These are phyloP conservation scores for Pugionium cornutum DNA, from an alignment of 345 rosid genomes.

Conservation along the genomic window DNA sequence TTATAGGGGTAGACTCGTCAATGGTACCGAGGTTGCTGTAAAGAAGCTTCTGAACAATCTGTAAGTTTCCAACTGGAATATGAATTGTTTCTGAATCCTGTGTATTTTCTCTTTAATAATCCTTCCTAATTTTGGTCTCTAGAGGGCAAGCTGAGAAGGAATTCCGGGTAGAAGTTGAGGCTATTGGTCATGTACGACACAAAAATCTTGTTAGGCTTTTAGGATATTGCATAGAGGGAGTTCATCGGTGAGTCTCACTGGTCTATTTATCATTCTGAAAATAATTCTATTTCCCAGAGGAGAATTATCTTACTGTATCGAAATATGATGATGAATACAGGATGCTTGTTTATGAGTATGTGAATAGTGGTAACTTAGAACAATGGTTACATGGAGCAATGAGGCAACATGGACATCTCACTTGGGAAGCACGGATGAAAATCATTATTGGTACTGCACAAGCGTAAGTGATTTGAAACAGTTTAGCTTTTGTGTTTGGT, in stretches of 20 bases:
- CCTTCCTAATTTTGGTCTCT: conserved; percentile 27
- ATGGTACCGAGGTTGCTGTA: conserved; percentile 95
- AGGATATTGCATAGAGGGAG: conserved; percentile 94
- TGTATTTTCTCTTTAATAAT: conserved; percentile 19
- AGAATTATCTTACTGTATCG: conserved; percentile 1
- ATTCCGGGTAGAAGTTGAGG: conserved; percentile 95
- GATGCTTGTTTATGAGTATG: conserved; percentile 88
- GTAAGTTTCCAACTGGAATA: conserved; percentile 39
- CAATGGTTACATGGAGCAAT: conserved; percentile 82
- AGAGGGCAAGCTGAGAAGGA: conserved; percentile 99
- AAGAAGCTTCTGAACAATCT: conserved; percentile 94
- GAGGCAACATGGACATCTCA: conserved; percentile 57
- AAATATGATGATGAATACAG: conserved; percentile 38
- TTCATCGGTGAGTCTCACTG: conserved; percentile 60
- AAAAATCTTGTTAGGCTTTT: conserved; percentile 93
- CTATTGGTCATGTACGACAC: conserved; percentile 94
- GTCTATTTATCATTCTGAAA: not conserved
- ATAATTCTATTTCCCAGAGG: not conserved
- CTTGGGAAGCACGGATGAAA: conserved; percentile 92
- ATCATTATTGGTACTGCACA: conserved; percentile 73
- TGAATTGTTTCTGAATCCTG: not conserved
- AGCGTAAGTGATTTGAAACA: conserved; percentile 64
- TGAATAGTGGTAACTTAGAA: conserved; percentile 83
- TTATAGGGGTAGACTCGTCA: conserved; percentile 76
- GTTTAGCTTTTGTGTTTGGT: conserved; percentile 8